Percentiles rank a stretch among this genome's conserved stretches.
Conservation (phyloP, 306 rosid genomes). For the Neltuma alba region DNA sequence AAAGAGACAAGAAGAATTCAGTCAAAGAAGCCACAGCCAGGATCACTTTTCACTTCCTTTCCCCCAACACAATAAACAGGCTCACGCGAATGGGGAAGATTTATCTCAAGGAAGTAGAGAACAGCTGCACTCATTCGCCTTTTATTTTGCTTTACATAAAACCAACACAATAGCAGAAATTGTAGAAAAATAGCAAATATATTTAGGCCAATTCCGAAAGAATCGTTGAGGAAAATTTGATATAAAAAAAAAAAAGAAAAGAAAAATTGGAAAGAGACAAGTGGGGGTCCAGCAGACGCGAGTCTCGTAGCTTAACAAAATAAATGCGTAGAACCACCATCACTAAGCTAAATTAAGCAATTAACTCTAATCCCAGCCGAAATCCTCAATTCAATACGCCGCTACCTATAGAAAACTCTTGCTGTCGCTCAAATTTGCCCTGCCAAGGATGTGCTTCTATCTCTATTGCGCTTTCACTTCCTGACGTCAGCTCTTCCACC, state of each 20-base stretch:
- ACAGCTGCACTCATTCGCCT: neutral
- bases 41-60: no score
- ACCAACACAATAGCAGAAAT: neutral
- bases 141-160: neutral
- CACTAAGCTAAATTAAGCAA: neutral
- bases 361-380: neutral
- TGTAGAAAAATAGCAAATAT: conserved; percentile 30
- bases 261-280: neutral
- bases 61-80: neutral
- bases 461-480: conserved; percentile 45
- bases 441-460: neutral
- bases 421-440: conserved; percentile 32
- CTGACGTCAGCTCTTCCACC: conserved; percentile 54
- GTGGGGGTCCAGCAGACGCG: neutral
- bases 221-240: conserved; percentile 37
- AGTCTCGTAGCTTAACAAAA: conserved; percentile 26
- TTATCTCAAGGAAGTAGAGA: neutral
- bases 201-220: conserved; percentile 34
- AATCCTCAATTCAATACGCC: conserved; percentile 39
- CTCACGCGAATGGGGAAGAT: neutral
- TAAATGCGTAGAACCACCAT: conserved; percentile 14
- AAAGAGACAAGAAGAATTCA: no score
- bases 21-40: no score
- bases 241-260: conserved; percentile 28
- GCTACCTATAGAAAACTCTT: conserved; percentile 40